phyloP scores from a whole-genome alignment of 306 rosid species.

The Erythrophleum fordii region DNA sequence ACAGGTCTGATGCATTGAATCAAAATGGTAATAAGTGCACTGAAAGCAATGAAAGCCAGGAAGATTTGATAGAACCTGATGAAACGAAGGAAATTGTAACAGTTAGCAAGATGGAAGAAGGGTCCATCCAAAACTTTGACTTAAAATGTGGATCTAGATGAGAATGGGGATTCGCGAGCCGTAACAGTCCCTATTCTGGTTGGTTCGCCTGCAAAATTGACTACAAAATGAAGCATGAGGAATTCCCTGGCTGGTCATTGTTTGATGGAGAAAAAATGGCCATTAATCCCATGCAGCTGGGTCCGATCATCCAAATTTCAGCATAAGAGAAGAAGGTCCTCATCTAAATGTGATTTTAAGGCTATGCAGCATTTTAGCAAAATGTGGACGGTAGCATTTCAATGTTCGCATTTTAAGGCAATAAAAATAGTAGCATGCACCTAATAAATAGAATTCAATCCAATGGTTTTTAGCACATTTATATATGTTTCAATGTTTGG shows the following conservation, averaged over 20 bases:
- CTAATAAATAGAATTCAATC: too few relatives aligned
- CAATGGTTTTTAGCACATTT: too few relatives aligned
- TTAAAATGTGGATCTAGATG: conserved; percentile 65
- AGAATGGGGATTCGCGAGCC: conserved; percentile 44
- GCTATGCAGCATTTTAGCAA: too few relatives aligned
- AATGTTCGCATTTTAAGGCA: too few relatives aligned
- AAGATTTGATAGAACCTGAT: conserved; percentile 41
- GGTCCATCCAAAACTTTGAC: conserved; percentile 61
- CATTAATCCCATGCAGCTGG: conserved; percentile 70
- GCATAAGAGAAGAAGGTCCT: too few relatives aligned
- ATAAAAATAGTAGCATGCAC: too few relatives aligned
- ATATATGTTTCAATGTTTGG: too few relatives aligned
- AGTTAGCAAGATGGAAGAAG: conserved; percentile 36
- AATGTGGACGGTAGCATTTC: too few relatives aligned
- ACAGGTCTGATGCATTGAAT: neutral
- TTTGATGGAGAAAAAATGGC: conserved; percentile 59
- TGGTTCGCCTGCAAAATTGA: conserved; percentile 33
- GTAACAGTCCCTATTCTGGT: conserved; percentile 35
- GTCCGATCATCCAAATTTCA: too few relatives aligned
- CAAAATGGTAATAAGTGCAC: neutral
- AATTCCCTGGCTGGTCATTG: conserved; percentile 71
- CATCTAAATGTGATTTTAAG: too few relatives aligned
- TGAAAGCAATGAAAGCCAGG: conserved; percentile 41
- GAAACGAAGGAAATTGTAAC: conserved; percentile 35
- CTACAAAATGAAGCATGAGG: conserved; percentile 55